phyloP scores from a whole-genome alignment of 176 grass and related monocot species.

The Raddia guianensis region DNA sequence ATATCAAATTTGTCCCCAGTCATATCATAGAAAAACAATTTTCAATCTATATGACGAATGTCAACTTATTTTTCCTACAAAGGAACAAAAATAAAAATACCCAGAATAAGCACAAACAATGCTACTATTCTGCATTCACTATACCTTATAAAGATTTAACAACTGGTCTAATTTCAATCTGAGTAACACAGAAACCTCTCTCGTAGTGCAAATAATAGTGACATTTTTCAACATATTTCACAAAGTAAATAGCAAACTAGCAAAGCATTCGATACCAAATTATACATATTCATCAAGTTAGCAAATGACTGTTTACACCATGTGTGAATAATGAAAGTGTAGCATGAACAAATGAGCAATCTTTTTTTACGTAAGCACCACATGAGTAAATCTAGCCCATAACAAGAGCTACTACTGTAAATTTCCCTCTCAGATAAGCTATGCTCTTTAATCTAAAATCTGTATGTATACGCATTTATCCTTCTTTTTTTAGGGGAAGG shows the following conservation, averaged over 20 bases:
- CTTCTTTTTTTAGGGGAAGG: neutral
- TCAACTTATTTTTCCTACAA: neutral
- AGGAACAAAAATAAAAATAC: neutral
- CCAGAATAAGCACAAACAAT: neutral
- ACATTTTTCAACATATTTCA: neutral
- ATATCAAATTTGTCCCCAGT: conserved; percentile 17
- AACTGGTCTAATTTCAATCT: neutral
- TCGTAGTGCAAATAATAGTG: neutral
- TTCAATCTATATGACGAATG: neutral
- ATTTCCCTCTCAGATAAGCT: neutral
- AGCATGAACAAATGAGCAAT: neutral
- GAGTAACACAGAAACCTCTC: neutral
- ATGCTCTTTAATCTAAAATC: neutral
- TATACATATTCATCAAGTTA: neutral
- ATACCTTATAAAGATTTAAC: neutral
- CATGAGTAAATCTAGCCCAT: neutral
- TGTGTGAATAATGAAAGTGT: conserved; percentile 5
- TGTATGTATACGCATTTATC: neutral
- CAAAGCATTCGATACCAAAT: neutral
- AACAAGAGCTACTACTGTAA: neutral
- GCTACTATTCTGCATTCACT: neutral
- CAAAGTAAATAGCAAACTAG: neutral
- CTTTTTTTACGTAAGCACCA: neutral
- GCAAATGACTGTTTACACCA: neutral
- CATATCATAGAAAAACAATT: neutral